These are phyloP conservation scores for Fusarium tjaetaba DNA, from an alignment of 2,329 filamentous ascomycete species.

Conservation along the genomic window DNA sequence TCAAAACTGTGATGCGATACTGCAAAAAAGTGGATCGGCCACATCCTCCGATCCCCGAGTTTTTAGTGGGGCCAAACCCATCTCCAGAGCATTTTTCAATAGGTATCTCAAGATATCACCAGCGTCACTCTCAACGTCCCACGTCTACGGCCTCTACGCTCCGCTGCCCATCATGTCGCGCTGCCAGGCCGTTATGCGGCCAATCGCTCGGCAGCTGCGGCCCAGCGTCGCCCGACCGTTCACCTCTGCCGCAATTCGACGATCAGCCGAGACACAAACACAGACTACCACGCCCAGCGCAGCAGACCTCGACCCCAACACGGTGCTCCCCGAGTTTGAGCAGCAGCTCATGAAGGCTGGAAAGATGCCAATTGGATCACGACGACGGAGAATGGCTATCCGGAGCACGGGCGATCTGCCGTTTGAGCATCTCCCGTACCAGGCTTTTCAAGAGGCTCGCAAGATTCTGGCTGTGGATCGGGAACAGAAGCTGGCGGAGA, in stretches of 20 bases:
- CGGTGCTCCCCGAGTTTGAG: slow-evolving; percentile 65
- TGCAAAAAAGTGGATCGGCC: slow-evolving; percentile 42
- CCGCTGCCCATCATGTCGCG: slow-evolving; percentile 60
- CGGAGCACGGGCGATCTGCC: slow-evolving; percentile 74
- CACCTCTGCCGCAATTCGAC: slow-evolving; percentile 47
- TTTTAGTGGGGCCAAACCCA: slow-evolving; percentile 44
- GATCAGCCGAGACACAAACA: slow-evolving; percentile 44
- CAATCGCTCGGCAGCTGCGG: slow-evolving; percentile 64
- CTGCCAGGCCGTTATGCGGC: slow-evolving; percentile 67
- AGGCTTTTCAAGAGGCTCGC: slow-evolving; percentile 96
- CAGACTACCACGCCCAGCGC: slow-evolving; percentile 39
- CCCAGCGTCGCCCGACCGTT: slow-evolving; percentile 48
- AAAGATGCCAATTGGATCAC: slow-evolving; percentile 80
- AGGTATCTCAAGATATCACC: slow-evolving; percentile 11
- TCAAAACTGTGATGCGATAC: slow-evolving; percentile 42
- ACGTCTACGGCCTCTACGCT: slow-evolving; percentile 15
- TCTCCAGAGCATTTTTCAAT: slow-evolving; percentile 46
- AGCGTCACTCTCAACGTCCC: slow-evolving; percentile 22
- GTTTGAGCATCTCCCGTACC: slow-evolving; percentile 94
- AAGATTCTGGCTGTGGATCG: slow-evolving; percentile 84
- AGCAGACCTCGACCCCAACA: slow-evolving; percentile 69
- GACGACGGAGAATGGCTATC: slow-evolving; percentile 81
- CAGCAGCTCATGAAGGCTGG: slow-evolving; percentile 78
- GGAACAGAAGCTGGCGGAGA: slow-evolving; percentile 79
- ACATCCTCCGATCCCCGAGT: slow-evolving; percentile 42